phyloP scores from a whole-genome alignment of 2,329 filamentous ascomycete species.

The Leptographium lundbergii region DNA sequence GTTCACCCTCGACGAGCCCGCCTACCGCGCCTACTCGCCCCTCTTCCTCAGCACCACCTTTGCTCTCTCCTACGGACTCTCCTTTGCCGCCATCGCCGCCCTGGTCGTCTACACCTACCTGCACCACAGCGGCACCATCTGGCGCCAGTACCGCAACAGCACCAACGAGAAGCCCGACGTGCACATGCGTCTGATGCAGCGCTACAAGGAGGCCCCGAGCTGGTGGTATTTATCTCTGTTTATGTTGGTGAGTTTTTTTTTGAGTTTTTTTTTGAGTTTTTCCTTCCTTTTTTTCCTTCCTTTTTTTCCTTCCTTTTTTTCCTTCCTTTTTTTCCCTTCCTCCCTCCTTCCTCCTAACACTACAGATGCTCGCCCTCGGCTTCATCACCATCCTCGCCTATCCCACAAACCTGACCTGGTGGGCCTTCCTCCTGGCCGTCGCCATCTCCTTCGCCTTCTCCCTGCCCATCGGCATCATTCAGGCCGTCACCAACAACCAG shows the following conservation, averaged over 20 bases:
- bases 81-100: constrained; percentile 58
- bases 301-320: background rate
- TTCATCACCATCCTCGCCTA: constrained; percentile 45
- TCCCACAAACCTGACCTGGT: constrained; percentile 58
- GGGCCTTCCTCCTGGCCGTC: constrained; percentile 57
- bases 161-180: constrained; percentile 48
- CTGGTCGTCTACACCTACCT: constrained; percentile 56
- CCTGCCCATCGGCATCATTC: constrained; percentile 56
- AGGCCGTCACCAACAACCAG: constrained; percentile 57
- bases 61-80: constrained; percentile 55
- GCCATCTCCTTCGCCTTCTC: constrained; percentile 51
- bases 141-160: constrained; percentile 47
- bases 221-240: constrained; percentile 54
- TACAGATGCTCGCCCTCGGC: constrained; percentile 37
- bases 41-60: constrained; percentile 62
- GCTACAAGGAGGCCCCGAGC: constrained; percentile 48
- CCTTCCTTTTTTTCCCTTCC: constrained; percentile 3
- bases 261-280: constrained; percentile 1
- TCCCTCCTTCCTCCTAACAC: background rate
- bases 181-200: constrained; percentile 51
- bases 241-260: constrained; percentile 28
- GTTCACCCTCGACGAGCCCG: constrained; percentile 48
- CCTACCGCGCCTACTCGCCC: constrained; percentile 55
- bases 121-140: constrained; percentile 55
- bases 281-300: constrained; percentile 4